These are phyloP conservation scores for Parastagonospora nodorum DNA, from an alignment of 2,329 filamentous ascomycete genomes.

Conservation along the genomic window DNA sequence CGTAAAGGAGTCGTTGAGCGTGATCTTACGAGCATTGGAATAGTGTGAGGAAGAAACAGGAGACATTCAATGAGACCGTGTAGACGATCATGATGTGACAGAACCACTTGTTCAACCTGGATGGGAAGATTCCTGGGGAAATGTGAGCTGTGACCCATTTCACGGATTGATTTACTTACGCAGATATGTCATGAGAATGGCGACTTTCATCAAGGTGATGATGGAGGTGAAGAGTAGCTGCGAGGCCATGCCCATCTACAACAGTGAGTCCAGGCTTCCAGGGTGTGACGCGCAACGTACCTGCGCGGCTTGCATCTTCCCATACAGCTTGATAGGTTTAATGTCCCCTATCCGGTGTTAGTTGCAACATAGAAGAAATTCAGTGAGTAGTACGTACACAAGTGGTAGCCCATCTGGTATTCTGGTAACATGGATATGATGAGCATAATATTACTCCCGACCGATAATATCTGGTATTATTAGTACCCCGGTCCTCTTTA, in stretches of 20 bases:
- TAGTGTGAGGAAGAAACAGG: constrained; percentile 29
- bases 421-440: constrained; percentile 28
- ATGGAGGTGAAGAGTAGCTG: constrained; percentile 31
- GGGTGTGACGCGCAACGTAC: constrained; percentile 3
- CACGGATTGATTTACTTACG: constrained; percentile 14
- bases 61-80: constrained; percentile 21
- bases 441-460: constrained; percentile 33
- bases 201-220: constrained; percentile 33
- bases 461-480: constrained; percentile 15
- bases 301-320: constrained; percentile 23
- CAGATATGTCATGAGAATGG: constrained; percentile 27
- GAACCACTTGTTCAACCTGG: constrained; percentile 33
- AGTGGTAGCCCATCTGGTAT: constrained; percentile 36
- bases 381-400: constrained; percentile 18
- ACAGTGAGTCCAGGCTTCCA: constrained; percentile 1
- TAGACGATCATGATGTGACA: constrained; percentile 32
- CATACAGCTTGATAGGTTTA: constrained; percentile 14
- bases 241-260: constrained; percentile 28
- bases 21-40: constrained; percentile 37
- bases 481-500: background rate
- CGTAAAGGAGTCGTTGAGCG: background rate
- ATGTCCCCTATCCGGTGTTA: constrained; percentile 26
- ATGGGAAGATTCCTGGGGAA: constrained; percentile 30
- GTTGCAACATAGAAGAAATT: background rate
- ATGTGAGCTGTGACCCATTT: background rate